Conservation (phyloP, 2,329 filamentous ascomycete species). For the Fusarium circinatum region DNA sequence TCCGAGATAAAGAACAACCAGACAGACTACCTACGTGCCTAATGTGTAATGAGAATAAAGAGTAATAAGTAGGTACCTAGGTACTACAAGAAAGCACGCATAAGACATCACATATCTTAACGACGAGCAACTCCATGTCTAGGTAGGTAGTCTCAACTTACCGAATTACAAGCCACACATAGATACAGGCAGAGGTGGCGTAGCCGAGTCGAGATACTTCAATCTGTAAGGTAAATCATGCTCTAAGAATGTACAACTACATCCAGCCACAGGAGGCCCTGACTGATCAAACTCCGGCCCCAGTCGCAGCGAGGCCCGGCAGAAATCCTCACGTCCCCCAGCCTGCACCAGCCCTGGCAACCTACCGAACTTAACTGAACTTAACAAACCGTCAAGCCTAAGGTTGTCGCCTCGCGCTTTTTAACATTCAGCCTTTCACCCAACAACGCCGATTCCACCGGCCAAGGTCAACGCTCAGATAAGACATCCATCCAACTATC, state of each 20-base stretch:
- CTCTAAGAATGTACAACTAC: background rate
- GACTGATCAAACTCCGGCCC: constrained; percentile 28
- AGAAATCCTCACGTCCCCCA: constrained; percentile 41
- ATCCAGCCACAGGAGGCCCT: constrained; percentile 12
- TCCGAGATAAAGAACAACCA: background rate
- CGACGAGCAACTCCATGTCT: background rate
- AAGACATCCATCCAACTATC: background rate
- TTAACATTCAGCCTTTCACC: constrained; percentile 14
- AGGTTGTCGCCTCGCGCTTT: constrained; percentile 29
- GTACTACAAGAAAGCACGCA: background rate
- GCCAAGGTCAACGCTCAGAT: constrained; percentile 22
- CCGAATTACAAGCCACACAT: constrained; percentile 14
- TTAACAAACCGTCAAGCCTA: constrained; percentile 32
- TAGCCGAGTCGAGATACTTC: constrained; percentile 4
- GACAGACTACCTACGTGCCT: no score
- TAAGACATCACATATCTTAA: background rate
- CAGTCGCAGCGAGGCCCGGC: constrained; percentile 30
- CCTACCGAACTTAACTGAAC: background rate
- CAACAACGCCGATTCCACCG: constrained; percentile 18
- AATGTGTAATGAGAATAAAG: background rate
- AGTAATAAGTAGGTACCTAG: background rate
- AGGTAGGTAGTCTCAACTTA: background rate
- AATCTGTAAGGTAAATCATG: rapidly evolving
- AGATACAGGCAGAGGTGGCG: background rate
- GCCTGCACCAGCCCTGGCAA: constrained; percentile 10